Evolutionary conservation across 2,329 filamentous ascomycete genomes (phyloP).

Genomic region (Paradendryphiella salina): DNA sequence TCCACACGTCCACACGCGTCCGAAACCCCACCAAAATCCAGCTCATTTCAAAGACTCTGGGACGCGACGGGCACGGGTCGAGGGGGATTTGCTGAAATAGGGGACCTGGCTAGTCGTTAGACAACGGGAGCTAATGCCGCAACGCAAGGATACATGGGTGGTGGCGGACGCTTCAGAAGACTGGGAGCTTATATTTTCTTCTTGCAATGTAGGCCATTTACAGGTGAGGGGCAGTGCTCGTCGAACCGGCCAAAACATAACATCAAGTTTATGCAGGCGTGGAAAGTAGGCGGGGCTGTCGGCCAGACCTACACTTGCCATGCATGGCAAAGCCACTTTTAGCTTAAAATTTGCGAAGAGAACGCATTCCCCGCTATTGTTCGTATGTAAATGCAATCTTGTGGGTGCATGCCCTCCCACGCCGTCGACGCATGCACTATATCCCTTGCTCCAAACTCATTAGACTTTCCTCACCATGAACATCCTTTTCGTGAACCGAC

Average conservation of each 20-base stretch:
- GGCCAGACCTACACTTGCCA: neutral
- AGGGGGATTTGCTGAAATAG: conserved; percentile 7
- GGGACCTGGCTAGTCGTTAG: conserved; percentile 20
- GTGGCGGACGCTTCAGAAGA: neutral
- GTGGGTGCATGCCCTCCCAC: neutral
- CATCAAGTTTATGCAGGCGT: neutral
- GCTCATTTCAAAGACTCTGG: too few species aligned
- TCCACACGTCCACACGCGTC: neutral
- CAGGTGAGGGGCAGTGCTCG: neutral
- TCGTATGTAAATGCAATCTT: neutral
- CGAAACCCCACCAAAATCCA: neutral
- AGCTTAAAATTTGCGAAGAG: too few species aligned
- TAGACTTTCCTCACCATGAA: conserved; percentile 39
- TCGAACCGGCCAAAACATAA: neutral
- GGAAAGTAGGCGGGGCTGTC: neutral
- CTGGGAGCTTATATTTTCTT: neutral
- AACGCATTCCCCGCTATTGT: neutral
- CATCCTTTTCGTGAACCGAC: conserved; percentile 35
- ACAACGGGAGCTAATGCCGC: conserved; percentile 20
- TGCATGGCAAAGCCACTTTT: neutral
- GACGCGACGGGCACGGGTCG: conserved; percentile 3
- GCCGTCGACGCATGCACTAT: neutral
- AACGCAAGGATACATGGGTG: conserved; percentile 1
- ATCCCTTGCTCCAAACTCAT: neutral
- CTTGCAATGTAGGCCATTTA: neutral